phyloP scores from a whole-genome alignment of 352 stramenopile species.

The Phytophthora palmivora region DNA sequence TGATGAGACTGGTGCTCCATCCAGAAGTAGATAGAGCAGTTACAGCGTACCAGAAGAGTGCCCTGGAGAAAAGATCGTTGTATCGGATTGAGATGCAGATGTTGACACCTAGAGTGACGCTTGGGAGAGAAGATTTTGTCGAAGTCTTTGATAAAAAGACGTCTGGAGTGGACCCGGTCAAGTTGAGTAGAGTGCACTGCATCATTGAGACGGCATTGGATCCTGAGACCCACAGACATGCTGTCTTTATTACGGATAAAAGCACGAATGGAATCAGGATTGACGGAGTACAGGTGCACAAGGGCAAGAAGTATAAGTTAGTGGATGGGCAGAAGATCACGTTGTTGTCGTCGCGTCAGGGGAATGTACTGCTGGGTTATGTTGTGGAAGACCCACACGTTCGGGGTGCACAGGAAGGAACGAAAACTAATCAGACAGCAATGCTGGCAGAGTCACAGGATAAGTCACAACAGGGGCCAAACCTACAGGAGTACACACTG shows the following conservation, averaged over 20 bases:
- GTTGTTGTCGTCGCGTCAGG: slow-evolving; percentile 66
- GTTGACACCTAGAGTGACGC: slow-evolving; percentile 46
- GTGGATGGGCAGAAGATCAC: slow-evolving; percentile 75
- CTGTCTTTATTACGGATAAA: slow-evolving; percentile 73
- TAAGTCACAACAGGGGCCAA: slow-evolving; percentile 58
- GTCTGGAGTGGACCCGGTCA: slow-evolving; percentile 64
- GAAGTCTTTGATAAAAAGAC: slow-evolving; percentile 66
- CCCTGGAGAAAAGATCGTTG: slow-evolving; percentile 54
- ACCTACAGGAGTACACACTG: slow-evolving; percentile 85
- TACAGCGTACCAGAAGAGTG: slow-evolving; percentile 62
- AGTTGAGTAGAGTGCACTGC: slow-evolving; percentile 71
- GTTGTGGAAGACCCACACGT: slow-evolving; percentile 82
- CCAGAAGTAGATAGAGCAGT: slow-evolving; percentile 67
- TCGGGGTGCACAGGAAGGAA: slow-evolving; percentile 38
- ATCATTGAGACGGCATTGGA: slow-evolving; percentile 63
- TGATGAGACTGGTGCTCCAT: slow-evolving; percentile 72
- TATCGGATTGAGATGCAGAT: slow-evolving; percentile 74
- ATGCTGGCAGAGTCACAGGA: slow-evolving; percentile 47
- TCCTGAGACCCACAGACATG: slow-evolving; percentile 43
- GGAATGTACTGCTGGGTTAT: slow-evolving; percentile 72
- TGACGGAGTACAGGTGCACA: slow-evolving; percentile 58
- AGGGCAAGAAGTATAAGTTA: slow-evolving; percentile 58
- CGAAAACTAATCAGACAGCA: slow-evolving; percentile 14
- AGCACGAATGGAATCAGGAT: slow-evolving; percentile 79
- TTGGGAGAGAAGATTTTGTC: slow-evolving; percentile 63